A percentile compares a stretch with the other conserved stretches of the same genome.
Evolutionary conservation across 2,329 filamentous ascomycete species (phyloP).

Genomic region (Chrysoporthe puriensis): DNA sequence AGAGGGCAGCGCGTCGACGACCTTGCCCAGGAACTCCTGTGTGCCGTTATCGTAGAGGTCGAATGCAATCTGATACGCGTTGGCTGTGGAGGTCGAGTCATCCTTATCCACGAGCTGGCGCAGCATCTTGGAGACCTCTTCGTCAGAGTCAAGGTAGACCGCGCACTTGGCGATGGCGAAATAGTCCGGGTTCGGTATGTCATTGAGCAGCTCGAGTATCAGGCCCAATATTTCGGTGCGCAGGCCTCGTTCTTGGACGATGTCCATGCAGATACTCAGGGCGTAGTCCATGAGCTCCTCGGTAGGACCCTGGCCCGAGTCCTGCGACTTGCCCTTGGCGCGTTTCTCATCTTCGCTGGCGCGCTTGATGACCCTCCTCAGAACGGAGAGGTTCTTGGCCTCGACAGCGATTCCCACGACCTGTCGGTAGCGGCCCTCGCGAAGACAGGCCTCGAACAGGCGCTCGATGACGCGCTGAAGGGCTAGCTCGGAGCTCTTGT

Average conservation of each 20-base stretch:
- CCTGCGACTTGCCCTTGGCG: conserved; percentile 61
- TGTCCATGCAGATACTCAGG: conserved; percentile 93
- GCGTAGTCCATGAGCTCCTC: conserved; percentile 98
- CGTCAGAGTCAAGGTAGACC: conserved; percentile 90
- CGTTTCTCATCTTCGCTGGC: conserved; percentile 85
- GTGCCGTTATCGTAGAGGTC: conserved; percentile 98
- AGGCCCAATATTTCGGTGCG: conserved; percentile 83
- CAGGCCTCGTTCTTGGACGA: conserved; percentile 90
- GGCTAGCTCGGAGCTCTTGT: conserved; percentile 75
- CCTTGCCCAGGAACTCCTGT: conserved; percentile 91
- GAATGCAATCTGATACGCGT: conserved; percentile 96
- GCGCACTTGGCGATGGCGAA: conserved; percentile 98
- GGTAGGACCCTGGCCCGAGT: conserved; percentile 61
- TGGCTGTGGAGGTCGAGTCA: conserved; percentile 76
- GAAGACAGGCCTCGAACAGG: conserved; percentile 88
- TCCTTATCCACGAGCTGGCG: conserved; percentile 78
- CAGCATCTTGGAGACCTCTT: conserved; percentile 86
- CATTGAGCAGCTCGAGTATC: conserved; percentile 92
- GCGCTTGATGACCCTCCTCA: conserved; percentile 83
- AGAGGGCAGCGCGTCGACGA: conserved; percentile 77
- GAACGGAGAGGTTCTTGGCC: conserved; percentile 86
- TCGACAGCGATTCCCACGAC: conserved; percentile 97
- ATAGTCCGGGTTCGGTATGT: conserved; percentile 91
- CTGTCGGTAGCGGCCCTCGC: conserved; percentile 86
- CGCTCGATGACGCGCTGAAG: conserved; percentile 84